These are phyloP conservation scores for Panicum miliaceum DNA, from an alignment of 176 grass and related monocot genomes.

Conservation along the genomic window DNA sequence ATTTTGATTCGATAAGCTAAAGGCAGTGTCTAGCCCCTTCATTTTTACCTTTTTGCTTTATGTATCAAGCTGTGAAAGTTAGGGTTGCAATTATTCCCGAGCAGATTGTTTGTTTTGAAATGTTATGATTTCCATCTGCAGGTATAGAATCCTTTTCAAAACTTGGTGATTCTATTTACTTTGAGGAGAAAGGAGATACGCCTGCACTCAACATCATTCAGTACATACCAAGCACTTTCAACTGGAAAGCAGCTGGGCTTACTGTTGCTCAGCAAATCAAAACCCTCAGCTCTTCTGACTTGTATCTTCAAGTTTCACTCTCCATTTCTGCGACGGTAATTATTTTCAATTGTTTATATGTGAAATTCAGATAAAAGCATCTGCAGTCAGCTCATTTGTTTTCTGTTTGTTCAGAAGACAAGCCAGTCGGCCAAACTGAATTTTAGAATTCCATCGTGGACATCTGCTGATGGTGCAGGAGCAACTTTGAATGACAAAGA, in stretches of 20 bases:
- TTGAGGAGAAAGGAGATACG: constrained; percentile 74
- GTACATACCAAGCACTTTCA: constrained; percentile 78
- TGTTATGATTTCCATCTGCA: constrained; percentile 41
- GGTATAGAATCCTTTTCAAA: constrained; percentile 97
- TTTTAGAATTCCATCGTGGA: constrained; percentile 88
- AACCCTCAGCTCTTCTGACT: constrained; percentile 58
- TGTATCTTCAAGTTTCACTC: constrained; percentile 63
- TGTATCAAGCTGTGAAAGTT: background rate
- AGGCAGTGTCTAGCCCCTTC: background rate
- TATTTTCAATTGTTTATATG: background rate
- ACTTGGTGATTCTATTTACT: constrained; percentile 97
- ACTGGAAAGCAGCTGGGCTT: constrained; percentile 71
- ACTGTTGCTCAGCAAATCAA: constrained; percentile 64
- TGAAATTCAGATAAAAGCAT: constrained; percentile 16
- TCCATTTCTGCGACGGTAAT: constrained; percentile 60
- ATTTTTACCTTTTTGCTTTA: background rate
- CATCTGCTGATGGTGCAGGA: constrained; percentile 56
- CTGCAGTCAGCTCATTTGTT: constrained; percentile 22
- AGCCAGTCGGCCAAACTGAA: constrained; percentile 65
- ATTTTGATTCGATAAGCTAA: background rate
- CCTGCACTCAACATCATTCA: constrained; percentile 80
- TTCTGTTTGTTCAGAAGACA: constrained; percentile 54
- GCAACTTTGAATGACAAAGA: constrained; percentile 73
- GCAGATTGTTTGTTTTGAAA: constrained; percentile 8
- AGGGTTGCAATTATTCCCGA: background rate